Percentiles rank a stretch among this genome's conserved stretches.
Conservation (phyloP, 768 basidiomycete species). For the Amanita molliuscula region DNA sequence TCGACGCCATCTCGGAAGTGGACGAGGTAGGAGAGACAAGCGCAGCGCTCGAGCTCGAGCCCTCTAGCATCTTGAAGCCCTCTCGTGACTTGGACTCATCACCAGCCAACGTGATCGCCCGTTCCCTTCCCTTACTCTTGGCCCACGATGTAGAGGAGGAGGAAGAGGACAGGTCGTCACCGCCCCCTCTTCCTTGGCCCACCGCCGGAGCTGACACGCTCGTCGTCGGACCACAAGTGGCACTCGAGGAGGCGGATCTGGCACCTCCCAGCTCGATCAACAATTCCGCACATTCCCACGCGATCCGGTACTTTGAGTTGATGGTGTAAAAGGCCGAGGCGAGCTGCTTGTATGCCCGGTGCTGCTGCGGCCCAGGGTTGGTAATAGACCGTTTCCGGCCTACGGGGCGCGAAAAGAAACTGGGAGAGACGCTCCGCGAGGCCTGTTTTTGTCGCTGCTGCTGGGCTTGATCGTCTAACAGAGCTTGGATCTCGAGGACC, state of each 20-base stretch:
- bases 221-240: too few species aligned
- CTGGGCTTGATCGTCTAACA: constrained; percentile 36
- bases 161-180: neutral
- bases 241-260: constrained; percentile 31
- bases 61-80: constrained; percentile 7
- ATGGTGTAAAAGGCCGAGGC: constrained; percentile 50
- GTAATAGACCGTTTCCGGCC: constrained; percentile 48
- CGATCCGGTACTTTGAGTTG: constrained; percentile 68
- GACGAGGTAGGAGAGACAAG: too few species aligned
- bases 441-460: constrained; percentile 15
- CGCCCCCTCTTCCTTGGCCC: constrained; percentile 15
- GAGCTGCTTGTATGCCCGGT: constrained; percentile 42
- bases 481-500: constrained; percentile 40
- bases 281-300: constrained; percentile 86
- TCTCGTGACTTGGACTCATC: constrained; percentile 41
- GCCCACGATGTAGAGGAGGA: neutral
- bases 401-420: constrained; percentile 36
- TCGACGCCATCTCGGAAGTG: constrained; percentile 33
- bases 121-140: constrained; percentile 37
- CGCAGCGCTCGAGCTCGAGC: neutral
- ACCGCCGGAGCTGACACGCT: too few species aligned
- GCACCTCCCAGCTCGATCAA: constrained; percentile 78
- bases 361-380: constrained; percentile 24
- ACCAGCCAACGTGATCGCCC: constrained; percentile 64
- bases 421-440: constrained; percentile 38